Evolutionary conservation across 1,284 basidiomycete genomes (phyloP), one percentile per base, ranked within the genome.

Genomic region (Naganishia albida): DNA sequence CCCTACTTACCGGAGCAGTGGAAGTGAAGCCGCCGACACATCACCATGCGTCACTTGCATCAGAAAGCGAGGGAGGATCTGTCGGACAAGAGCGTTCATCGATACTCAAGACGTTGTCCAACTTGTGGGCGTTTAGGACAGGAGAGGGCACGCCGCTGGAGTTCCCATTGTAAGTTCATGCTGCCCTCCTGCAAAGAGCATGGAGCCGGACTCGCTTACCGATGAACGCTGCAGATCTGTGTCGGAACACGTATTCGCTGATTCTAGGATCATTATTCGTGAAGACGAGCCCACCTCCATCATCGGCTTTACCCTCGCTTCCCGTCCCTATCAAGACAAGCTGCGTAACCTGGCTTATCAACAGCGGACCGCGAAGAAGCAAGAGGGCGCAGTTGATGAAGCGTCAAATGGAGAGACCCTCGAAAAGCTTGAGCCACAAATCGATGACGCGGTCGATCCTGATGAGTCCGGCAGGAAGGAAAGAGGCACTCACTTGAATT

Each of bases 211-310:
- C 54, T 56, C 28, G 34, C 13, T 6, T 7, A 39, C 25, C 18
- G 39, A 66, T 68, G 43, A n/a, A n/a, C n/a, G n/a, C n/a, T 67
- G 0, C 66, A 80, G 78, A 10, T 74, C 76, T 16, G 76, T 81
- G 0, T 75, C 80, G 0, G 93, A 95, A 72, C 93, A 96, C 74
- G 88, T 99, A 56, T 98, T 98, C 78, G 86, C 91, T 34, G 95
- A 98, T 74, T 94, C 92, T 16, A 88, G 89, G 1, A 95, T 98
- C 84, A 88, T 98, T 55, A 90, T 99, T 28, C 86, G 96, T 25
- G 95, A 94, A 54, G 94, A 98, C 75, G 96, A 99, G 77, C 96
- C 96, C 2, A 97, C 93, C 0, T 97, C 93, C 10, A 96, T 99
- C 72, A 95, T 99, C 70, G 95, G 96, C 3, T 87, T 98, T 63